phyloP scores from a whole-genome alignment of 1,139 yeast species.

The Kurtzmaniella quercitrusa region DNA sequence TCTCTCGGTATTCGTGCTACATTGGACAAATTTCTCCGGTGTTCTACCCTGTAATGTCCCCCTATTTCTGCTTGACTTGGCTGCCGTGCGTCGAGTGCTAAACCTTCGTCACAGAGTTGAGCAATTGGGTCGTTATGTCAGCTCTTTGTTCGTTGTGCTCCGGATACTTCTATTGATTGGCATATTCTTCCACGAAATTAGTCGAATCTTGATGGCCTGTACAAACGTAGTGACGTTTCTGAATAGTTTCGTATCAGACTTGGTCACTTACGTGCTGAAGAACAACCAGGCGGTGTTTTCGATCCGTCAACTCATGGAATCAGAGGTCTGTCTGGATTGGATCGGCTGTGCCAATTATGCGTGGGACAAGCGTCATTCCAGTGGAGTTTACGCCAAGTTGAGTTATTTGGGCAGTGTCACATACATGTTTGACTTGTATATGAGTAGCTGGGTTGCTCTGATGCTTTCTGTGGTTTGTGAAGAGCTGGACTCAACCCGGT shows the following conservation, averaged over 20 bases:
- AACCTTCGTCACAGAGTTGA: not conserved
- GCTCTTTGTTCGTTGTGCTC: not conserved
- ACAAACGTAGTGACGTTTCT: not conserved
- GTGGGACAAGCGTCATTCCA: no score
- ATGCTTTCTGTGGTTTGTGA: not conserved
- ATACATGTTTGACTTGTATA: not conserved
- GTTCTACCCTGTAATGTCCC: not conserved
- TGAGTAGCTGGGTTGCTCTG: not conserved
- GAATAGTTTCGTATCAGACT: not conserved
- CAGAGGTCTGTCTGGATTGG: not conserved
- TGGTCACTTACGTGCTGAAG: not conserved
- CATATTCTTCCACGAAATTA: not conserved
- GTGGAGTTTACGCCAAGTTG: not conserved
- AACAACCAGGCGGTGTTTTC: not conserved
- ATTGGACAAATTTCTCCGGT: not conserved
- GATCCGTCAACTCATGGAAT: not conserved
- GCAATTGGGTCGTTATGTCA: not conserved
- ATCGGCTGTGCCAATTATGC: slow-evolving; percentile 1
- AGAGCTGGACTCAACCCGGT: not conserved
- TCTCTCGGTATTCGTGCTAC: not conserved
- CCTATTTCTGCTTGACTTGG: not conserved
- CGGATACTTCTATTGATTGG: not conserved
- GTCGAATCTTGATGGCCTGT: not conserved
- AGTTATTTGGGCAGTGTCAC: not conserved
- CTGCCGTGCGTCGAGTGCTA: not conserved